Evolutionary conservation across 768 basidiomycete species (phyloP), one percentile per base, ranked within the genome.

Genomic region (Pluteus cervinus): DNA sequence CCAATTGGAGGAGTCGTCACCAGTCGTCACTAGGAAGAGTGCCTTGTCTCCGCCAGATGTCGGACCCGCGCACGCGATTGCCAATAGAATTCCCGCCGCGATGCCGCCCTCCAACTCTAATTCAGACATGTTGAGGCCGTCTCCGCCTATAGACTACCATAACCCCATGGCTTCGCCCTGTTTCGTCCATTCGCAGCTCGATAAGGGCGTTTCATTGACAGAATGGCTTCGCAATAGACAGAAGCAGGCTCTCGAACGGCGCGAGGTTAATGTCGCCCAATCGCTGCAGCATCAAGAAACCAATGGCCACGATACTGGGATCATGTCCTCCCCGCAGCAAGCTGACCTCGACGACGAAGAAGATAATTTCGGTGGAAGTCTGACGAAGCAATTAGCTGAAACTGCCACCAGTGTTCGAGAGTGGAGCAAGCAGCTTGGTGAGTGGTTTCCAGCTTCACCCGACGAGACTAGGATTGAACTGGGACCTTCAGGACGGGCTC

Each of bases 361-460:
- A 20, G 81, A 86, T 16, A 81, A 80, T 30, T 79, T 76, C 44
- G 75, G 73, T 1, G 74, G 76, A 29, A 93, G 82, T 55, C 61
- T 98, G 51, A 98, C 96, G 5, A 83, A 76, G 54, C 89, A 92
- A 49, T 71, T 99, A 10, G 96, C 94, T 6, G 94, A 94, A 65
- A 99, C 96, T 14, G 96, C 96, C 12, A 88, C 91, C 9, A 86
- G 91, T 25, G 96, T 99, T 8, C 75, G 96, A 33, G 96, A 99
- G 63, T 93, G 97, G 91, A 94, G 91, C 76, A 94, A 94, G 60
- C 89, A 94, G 58, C 81, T 99, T 12, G 96, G 94, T 90, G 49
- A 53, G 73, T 64, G 20, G 24, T 45, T 33, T 29, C n/a, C n/a
- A n/a, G n/a, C n/a, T n/a, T n/a, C n/a, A n/a, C n/a, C n/a, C n/a